These are phyloP conservation scores for Arthrobotrys megalospora DNA, from an alignment of 2,329 filamentous ascomycete genomes.

Conservation along the genomic window DNA sequence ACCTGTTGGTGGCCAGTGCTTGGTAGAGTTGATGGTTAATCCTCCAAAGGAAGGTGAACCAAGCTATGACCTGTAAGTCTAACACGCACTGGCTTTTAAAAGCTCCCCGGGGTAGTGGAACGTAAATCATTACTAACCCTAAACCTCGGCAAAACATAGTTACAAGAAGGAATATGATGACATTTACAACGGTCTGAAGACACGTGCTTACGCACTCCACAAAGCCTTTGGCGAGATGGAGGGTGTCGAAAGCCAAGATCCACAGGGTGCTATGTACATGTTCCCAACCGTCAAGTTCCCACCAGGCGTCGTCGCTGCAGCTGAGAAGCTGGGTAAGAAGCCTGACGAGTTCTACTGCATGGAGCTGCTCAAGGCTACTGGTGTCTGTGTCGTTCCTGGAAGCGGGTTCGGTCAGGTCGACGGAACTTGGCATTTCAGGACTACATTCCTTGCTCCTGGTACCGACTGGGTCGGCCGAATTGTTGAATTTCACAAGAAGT, in stretches of 20 bases:
- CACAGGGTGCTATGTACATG: slow-evolving; percentile 96
- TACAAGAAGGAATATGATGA: slow-evolving; percentile 88
- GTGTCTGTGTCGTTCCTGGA: slow-evolving; percentile 93
- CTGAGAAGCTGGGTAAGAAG: slow-evolving; percentile 78
- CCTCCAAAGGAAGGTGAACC: slow-evolving; percentile 87
- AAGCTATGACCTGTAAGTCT: slow-evolving; percentile 76
- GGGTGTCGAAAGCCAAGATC: slow-evolving; percentile 89
- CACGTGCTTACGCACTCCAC: slow-evolving; percentile 87
- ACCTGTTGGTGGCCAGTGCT: slow-evolving; percentile 93
- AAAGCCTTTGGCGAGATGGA: slow-evolving; percentile 95
- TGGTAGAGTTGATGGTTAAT: slow-evolving; percentile 98
- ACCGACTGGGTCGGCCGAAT: slow-evolving; percentile 94
- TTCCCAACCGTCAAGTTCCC: slow-evolving; percentile 93
- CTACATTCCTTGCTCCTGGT: slow-evolving; percentile 94
- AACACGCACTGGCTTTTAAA: slow-evolving; percentile 5
- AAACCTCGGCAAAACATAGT: slow-evolving; percentile 16
- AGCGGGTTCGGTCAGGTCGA: slow-evolving; percentile 95
- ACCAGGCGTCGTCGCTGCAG: slow-evolving; percentile 81
- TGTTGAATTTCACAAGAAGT: slow-evolving; percentile 89
- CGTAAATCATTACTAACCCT: slow-evolving; percentile 25
- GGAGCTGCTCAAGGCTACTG: slow-evolving; percentile 90
- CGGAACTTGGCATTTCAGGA: slow-evolving; percentile 91
- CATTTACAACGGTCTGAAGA: slow-evolving; percentile 83
- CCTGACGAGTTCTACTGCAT: slow-evolving; percentile 96
- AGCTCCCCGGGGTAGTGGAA: slow-evolving; percentile 17